A percentile compares a stretch with the other conserved stretches of the same genome.
phyloP scores from a whole-genome alignment of 1,139 yeast species.

The Yamadazyma taylorii region DNA sequence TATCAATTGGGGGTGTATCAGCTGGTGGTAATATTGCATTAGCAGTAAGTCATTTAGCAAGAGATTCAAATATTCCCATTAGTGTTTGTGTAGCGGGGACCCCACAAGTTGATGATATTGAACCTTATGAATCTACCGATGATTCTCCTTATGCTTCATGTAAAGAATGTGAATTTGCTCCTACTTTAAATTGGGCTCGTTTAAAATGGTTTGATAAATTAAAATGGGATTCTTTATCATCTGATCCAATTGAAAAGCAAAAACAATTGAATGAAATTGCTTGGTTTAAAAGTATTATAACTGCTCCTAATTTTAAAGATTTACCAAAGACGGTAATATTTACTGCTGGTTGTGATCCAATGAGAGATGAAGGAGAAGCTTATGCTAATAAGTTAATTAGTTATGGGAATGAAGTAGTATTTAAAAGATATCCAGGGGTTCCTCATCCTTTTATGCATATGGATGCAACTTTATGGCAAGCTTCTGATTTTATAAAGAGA shows the following conservation, averaged over 20 bases:
- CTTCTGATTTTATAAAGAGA: constrained; percentile 17
- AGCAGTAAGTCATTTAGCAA: constrained; percentile 38
- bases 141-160: constrained; percentile 35
- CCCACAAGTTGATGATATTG: constrained; percentile 38
- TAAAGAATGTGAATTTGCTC: constrained; percentile 41
- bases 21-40: constrained; percentile 51
- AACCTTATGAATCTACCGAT: constrained; percentile 27
- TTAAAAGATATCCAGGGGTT: constrained; percentile 43
- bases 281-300: constrained; percentile 36
- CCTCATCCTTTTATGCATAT: constrained; percentile 52
- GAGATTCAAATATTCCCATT: constrained; percentile 16
- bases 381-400: constrained; percentile 38
- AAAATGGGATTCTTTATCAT: constrained; percentile 23
- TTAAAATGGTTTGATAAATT: constrained; percentile 27
- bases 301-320: constrained; percentile 44
- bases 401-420: constrained; percentile 36
- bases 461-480: constrained; percentile 43
- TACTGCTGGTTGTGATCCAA: constrained; percentile 49
- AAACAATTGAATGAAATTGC: constrained; percentile 39
- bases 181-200: constrained; percentile 29
- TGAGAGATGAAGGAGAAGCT: constrained; percentile 45
- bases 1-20: constrained; percentile 48
- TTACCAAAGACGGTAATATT: constrained; percentile 44
- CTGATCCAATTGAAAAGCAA: constrained; percentile 41
- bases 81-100: constrained; percentile 28